Percentiles rank a stretch among this genome's conserved stretches.
Conservation (phyloP, 2,329 filamentous ascomycete species). For the Colletotrichum costaricense region DNA sequence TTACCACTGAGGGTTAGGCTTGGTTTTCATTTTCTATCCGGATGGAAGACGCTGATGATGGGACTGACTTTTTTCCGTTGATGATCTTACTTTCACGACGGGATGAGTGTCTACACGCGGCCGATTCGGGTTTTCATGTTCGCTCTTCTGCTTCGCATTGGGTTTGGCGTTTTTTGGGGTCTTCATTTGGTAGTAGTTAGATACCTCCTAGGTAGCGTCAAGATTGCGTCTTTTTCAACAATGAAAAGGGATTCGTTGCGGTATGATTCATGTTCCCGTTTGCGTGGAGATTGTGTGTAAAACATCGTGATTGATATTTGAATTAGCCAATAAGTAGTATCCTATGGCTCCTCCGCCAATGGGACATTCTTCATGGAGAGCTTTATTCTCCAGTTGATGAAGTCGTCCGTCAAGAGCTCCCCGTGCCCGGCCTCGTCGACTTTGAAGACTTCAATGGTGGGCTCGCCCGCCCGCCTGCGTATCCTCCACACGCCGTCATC, state of each 20-base stretch:
- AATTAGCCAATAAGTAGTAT: neutral
- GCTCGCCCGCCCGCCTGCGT: slow-evolving; percentile 69
- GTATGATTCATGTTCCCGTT: neutral
- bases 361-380: slow-evolving; percentile 50
- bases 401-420: slow-evolving; percentile 79
- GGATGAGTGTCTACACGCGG: slow-evolving; percentile 30
- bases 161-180: slow-evolving; percentile 19
- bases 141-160: slow-evolving; percentile 13
- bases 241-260: slow-evolving; percentile 3
- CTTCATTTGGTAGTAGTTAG: slow-evolving; percentile 19
- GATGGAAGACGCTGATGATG: slow-evolving; percentile 4
- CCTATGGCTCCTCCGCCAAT: slow-evolving; percentile 20
- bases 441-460: slow-evolving; percentile 78
- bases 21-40: neutral
- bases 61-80: neutral
- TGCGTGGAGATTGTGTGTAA: too few species aligned
- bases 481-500: slow-evolving; percentile 88
- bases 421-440: slow-evolving; percentile 81
- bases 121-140: slow-evolving; percentile 16
- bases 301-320: too few species aligned
- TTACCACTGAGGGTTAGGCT: slow-evolving; percentile 5
- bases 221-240: slow-evolving; percentile 7
- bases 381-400: slow-evolving; percentile 79
- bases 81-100: slow-evolving; percentile 29
- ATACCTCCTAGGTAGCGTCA: slow-evolving; percentile 33